Base-by-base conservation (phyloP, 352 stramenopile species). In the Phytopythium montanum region DNA sequence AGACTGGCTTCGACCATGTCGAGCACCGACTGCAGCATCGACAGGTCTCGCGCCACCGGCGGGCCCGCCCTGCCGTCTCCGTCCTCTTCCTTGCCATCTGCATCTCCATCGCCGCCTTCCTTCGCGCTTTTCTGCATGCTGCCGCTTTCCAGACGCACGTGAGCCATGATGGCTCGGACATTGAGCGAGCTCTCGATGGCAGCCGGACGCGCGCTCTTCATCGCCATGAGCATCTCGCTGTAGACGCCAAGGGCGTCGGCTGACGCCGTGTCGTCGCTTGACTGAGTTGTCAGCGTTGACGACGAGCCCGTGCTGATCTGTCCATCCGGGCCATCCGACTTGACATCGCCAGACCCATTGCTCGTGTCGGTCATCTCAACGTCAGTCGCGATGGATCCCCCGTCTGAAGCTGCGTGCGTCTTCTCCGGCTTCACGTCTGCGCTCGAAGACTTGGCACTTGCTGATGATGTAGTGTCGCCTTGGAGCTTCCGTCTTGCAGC, bases 1-100 rank as follows among this genome's bases (percentile, higher is more conserved):
- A 93, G 68, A 54, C 80, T 90, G 62, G 87, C 68, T 51, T 93
- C 85, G 1, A 82, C 71, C 70, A 90, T 81, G 31, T 50, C 59
- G 5, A 92, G 54, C 13, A 93, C 60, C 5, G 78, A 77, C 31
- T 91, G 68, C 28, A 94, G 60, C 25, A 91, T 62, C 33, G 80
- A 69, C 26, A 68, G 46, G 36, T 57, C 61, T 2, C 42, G 52
- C 7, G 68, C 71, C 49, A 69, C 68, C 21, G 73, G 70, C 16
- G 61, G 45, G 36, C 49, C 63, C 59, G 60, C 76, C 8, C 61
- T 63, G 2, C 31, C 52, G 23, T 68, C 67, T 9, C 61, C 54
- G 14, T 76, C 39, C 1, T 71, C 68, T 16, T 65, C 48, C 33
- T 50, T 69, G 29, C 29, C 9, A 18, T 54, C 58, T 26, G 60